A percentile compares a stretch with the other conserved stretches of the same genome.
These are phyloP conservation scores for Chalaropsis ovoidea DNA, from an alignment of 2,329 filamentous ascomycete species.

Conservation along the genomic window DNA sequence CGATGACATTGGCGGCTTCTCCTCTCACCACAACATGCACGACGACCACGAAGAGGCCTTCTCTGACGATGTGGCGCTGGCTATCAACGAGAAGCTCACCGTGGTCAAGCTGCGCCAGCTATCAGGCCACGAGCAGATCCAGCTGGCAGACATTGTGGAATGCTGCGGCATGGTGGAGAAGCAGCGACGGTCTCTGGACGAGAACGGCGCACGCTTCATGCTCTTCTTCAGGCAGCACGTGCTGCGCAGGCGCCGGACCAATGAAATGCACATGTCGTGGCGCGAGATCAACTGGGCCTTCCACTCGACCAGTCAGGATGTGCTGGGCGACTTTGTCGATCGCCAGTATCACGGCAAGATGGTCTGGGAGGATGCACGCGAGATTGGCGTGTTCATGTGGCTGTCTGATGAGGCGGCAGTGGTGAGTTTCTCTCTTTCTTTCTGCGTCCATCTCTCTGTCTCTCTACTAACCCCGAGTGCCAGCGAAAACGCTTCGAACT, in stretches of 20 bases:
- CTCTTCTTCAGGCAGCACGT: slow-evolving; percentile 77
- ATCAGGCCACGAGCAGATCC: slow-evolving; percentile 76
- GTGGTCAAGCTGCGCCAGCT: slow-evolving; percentile 66
- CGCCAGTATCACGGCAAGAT: slow-evolving; percentile 69
- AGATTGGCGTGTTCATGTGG: slow-evolving; percentile 94
- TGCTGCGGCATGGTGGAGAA: slow-evolving; percentile 76
- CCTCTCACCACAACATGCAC: background rate
- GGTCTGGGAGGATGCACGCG: slow-evolving; percentile 73
- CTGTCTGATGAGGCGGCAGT: slow-evolving; percentile 65
- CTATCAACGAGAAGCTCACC: slow-evolving; percentile 67
- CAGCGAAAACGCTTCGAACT: slow-evolving; percentile 53
- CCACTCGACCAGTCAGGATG: slow-evolving; percentile 78
- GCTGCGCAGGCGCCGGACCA: slow-evolving; percentile 54
- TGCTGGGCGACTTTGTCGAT: slow-evolving; percentile 72
- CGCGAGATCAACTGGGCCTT: slow-evolving; percentile 79
- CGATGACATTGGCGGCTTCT: slow-evolving; percentile 21
- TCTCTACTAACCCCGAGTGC: background rate
- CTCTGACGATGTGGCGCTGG: slow-evolving; percentile 57
- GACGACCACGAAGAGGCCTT: slow-evolving; percentile 45
- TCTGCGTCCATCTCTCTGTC: background rate
- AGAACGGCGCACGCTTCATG: slow-evolving; percentile 78
- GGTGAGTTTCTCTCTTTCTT: slow-evolving; percentile 41
- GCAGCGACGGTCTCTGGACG: slow-evolving; percentile 79
- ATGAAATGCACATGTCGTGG: slow-evolving; percentile 59
- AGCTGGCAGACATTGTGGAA: slow-evolving; percentile 72